phyloP scores from a whole-genome alignment of 2,329 filamentous ascomycete species.

The Monosporascus sp. region DNA sequence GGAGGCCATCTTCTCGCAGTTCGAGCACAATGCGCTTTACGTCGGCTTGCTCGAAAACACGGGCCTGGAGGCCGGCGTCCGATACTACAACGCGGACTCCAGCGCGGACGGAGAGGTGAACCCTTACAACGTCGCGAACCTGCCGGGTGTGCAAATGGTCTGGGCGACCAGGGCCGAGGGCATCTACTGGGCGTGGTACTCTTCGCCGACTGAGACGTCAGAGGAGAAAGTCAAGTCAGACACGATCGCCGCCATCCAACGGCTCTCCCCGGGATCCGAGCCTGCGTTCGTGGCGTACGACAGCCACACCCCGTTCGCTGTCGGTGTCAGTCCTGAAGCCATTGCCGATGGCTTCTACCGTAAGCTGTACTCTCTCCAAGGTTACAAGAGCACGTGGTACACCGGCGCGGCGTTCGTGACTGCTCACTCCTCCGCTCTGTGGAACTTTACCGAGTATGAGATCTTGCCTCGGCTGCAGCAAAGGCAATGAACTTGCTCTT shows the following conservation, averaged over 20 bases:
- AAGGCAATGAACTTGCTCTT: too few relatives aligned
- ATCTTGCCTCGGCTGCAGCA: too few relatives aligned
- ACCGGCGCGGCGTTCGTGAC: background rate
- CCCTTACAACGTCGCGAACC: background rate
- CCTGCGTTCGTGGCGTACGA: background rate
- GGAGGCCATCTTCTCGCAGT: constrained; percentile 28
- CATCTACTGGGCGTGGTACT: background rate
- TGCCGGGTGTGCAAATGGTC: background rate
- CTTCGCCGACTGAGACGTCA: background rate
- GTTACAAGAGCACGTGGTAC: background rate
- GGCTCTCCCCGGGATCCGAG: too few relatives aligned
- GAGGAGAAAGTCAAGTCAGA: background rate
- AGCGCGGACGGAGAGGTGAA: too few relatives aligned
- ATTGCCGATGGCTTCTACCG: background rate
- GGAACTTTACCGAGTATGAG: background rate
- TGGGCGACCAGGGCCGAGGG: background rate
- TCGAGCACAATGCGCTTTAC: constrained; percentile 31
- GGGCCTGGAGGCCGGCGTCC: constrained; percentile 20
- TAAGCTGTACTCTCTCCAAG: background rate
- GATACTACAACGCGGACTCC: too few relatives aligned
- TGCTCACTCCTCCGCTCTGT: background rate
- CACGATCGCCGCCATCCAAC: background rate
- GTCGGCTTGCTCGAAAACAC: constrained; percentile 30
- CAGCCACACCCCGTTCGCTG: background rate
- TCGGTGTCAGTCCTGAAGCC: background rate